Conservation (phyloP, 306 rosid genomes). For the Cicer cuneatum region DNA sequence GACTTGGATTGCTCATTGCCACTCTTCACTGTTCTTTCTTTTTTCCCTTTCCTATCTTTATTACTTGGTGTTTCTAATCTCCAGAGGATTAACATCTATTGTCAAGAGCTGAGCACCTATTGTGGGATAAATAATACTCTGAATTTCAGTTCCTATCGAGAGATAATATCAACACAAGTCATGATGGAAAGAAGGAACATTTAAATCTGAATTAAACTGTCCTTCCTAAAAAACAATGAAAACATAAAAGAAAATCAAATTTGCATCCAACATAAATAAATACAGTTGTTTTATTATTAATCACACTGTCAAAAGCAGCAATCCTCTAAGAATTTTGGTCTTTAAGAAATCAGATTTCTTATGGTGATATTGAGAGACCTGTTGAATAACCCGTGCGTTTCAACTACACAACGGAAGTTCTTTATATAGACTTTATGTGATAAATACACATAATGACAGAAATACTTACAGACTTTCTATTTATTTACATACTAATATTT, state of each 20-base stretch:
- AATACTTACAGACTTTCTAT: too few species aligned
- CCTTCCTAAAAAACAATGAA: slow-evolving; percentile 16
- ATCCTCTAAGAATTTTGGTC: neutral
- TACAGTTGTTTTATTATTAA: slow-evolving; percentile 18
- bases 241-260: too few species aligned
- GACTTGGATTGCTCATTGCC: too few species aligned
- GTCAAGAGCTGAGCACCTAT: neutral
- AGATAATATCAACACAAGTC: neutral
- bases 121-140: neutral
- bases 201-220: slow-evolving; percentile 1
- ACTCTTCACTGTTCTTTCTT: neutral
- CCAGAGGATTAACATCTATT: too few species aligned
- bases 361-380: too few species aligned
- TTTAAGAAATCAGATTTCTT: too few species aligned
- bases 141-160: slow-evolving; percentile 14
- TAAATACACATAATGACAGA: too few species aligned
- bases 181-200: neutral
- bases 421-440: too few species aligned
- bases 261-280: neutral
- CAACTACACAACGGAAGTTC: too few species aligned
- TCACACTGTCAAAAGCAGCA: neutral
- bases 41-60: neutral
- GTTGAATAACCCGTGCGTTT: too few species aligned
- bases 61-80: neutral
- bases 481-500: too few species aligned